Percentiles rank a stretch among this genome's conserved stretches.
Evolutionary conservation across 306 rosid genomes (phyloP).

Genomic region (Cicer yamashitae): DNA sequence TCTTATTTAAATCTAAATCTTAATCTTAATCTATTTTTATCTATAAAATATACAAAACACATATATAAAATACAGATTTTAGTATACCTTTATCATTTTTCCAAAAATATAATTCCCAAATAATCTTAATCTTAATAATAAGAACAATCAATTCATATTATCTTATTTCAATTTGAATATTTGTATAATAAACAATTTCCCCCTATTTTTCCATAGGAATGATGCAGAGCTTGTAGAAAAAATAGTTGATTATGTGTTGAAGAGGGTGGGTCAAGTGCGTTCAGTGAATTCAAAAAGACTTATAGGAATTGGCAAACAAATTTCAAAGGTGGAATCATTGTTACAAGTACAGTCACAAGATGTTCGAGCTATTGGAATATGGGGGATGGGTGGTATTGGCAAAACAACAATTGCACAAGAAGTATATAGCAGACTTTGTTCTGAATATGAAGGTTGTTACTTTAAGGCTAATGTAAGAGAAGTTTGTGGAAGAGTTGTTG

Average conservation of each 20-base stretch:
- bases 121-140: no score
- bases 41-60: no score
- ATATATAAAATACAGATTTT: no score
- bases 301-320: constrained; percentile 26
- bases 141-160: no score
- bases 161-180: no score
- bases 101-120: no score
- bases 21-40: no score
- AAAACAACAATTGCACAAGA: constrained; percentile 39
- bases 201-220: not conserved
- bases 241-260: not conserved
- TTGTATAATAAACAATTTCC: not conserved
- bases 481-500: constrained; percentile 17
- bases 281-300: not conserved
- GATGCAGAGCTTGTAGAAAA: constrained; percentile 24
- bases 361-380: constrained; percentile 34
- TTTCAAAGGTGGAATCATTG: constrained; percentile 32
- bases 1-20: no score
- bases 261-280: not conserved
- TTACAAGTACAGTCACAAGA: not conserved
- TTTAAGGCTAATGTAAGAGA: constrained; percentile 30
- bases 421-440: not conserved
- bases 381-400: constrained; percentile 43
- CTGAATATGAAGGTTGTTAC: constrained; percentile 17
- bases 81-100: no score